Evolutionary conservation across 2,329 filamentous ascomycete genomes (phyloP).

Genomic region (Mycogone perniciosa): DNA sequence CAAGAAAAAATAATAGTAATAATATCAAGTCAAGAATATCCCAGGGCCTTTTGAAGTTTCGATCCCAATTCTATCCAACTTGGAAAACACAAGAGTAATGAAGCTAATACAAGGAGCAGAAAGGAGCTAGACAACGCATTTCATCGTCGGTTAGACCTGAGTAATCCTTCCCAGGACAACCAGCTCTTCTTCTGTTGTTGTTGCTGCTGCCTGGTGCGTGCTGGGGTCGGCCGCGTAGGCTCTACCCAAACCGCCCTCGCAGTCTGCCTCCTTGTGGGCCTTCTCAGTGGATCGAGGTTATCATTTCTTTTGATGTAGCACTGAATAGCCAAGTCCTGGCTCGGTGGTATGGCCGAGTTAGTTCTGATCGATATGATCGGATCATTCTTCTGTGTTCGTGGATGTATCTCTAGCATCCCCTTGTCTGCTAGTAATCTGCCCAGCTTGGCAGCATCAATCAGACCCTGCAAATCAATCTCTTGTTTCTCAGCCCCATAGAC

Average conservation of each 20-base stretch:
- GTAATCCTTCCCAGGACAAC: constrained; percentile 19
- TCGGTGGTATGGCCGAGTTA: constrained; percentile 30
- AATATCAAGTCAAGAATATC: no score
- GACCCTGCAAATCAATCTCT: constrained; percentile 25
- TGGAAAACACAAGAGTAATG: background rate
- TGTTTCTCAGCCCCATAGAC: constrained; percentile 3
- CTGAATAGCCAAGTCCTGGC: constrained; percentile 32
- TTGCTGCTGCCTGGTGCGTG: constrained; percentile 7
- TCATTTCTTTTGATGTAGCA: constrained; percentile 20
- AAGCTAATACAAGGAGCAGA: background rate
- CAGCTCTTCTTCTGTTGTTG: constrained; percentile 7
- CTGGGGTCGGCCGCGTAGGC: constrained; percentile 14
- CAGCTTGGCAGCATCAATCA: constrained; percentile 27
- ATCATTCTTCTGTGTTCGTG: constrained; percentile 34
- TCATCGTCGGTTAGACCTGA: constrained; percentile 22
- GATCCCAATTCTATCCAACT: background rate
- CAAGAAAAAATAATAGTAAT: no score
- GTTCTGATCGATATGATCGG: constrained; percentile 28
- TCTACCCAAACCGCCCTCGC: constrained; percentile 18
- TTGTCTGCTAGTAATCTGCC: constrained; percentile 18
- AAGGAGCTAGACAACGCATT: background rate
- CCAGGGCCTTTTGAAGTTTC: background rate
- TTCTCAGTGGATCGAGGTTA: background rate
- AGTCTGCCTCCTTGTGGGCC: constrained; percentile 9
- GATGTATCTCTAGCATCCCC: constrained; percentile 34